These are phyloP conservation scores for Nymphaea colorata DNA, from an alignment of 164 flowering plant genomes.

Conservation along the genomic window DNA sequence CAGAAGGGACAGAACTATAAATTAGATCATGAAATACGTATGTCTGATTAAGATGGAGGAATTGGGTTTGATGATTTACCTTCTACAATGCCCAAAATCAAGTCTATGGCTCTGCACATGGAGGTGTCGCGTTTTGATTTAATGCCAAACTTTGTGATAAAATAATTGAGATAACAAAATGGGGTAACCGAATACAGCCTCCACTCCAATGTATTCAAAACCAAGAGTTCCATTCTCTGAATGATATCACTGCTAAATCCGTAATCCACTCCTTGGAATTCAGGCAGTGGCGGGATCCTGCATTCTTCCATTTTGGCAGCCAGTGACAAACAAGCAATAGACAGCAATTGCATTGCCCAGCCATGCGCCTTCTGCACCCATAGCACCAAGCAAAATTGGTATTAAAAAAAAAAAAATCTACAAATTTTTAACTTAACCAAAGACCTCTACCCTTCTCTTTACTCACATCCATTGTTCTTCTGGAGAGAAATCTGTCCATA, in stretches of 20 bases:
- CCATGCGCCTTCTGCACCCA: constrained; percentile 22
- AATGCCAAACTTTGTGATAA: constrained; percentile 26
- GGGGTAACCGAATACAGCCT: constrained; percentile 53
- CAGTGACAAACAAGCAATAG: constrained; percentile 46
- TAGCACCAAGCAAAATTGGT: not conserved
- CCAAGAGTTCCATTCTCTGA: constrained; percentile 59
- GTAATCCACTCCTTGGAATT: constrained; percentile 26
- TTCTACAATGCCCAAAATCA: constrained; percentile 28
- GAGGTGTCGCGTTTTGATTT: constrained; percentile 12
- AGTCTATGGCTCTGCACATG: constrained; percentile 17
- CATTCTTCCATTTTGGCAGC: constrained; percentile 80
- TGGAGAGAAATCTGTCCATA: constrained; percentile 51
- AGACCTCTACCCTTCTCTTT: constrained; percentile 25
- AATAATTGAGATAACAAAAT: constrained; percentile 40
- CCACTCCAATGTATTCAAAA: constrained; percentile 63
- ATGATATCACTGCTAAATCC: constrained; percentile 28
- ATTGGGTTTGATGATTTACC: constrained; percentile 21
- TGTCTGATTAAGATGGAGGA: too few relatives aligned
- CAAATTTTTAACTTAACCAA: not conserved
- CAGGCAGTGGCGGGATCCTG: constrained; percentile 28
- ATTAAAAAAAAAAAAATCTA: not conserved
- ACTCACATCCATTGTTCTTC: constrained; percentile 42
- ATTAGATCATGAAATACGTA: not conserved
- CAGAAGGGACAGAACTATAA: not conserved
- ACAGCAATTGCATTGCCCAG: constrained; percentile 54